phyloP scores from a whole-genome alignment of 164 flowering plant genomes.

The Piper longum region DNA sequence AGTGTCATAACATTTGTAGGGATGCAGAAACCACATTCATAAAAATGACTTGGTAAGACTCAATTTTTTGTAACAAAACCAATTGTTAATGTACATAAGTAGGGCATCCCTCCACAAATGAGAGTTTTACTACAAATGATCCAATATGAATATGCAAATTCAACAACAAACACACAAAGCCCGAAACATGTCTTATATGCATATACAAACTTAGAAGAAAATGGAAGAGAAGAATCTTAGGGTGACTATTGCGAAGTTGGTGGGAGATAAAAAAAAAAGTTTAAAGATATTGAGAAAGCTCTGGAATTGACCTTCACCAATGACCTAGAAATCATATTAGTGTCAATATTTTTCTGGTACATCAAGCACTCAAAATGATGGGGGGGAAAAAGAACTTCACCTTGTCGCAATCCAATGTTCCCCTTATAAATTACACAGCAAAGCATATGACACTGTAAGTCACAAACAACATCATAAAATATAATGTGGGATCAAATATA shows the following conservation, averaged over 20 bases:
- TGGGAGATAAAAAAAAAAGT: conserved; percentile 8
- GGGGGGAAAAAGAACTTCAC: background rate
- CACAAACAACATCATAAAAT: background rate
- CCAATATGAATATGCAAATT: conserved; percentile 20
- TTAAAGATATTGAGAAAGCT: conserved; percentile 24
- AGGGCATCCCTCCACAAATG: conserved; percentile 35
- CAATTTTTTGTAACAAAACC: too few relatives aligned
- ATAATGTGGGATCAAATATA: too few relatives aligned
- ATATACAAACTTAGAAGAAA: background rate
- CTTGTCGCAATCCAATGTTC: background rate
- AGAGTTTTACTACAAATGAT: conserved; percentile 7
- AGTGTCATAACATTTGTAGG: too few relatives aligned
- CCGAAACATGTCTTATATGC: background rate
- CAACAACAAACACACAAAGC: background rate
- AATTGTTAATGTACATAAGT: conserved; percentile 14
- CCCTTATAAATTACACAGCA: background rate
- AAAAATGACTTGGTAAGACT: too few relatives aligned
- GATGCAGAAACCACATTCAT: too few relatives aligned
- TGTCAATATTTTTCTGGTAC: background rate
- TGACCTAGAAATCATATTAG: conserved; percentile 18
- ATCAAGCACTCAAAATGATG: background rate
- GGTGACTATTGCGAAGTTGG: background rate
- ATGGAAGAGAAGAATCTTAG: background rate
- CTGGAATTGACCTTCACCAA: conserved; percentile 19
- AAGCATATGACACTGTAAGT: background rate